Base-by-base conservation (phyloP, 306 rosid genomes). In the Cyamopsis tetragonoloba region DNA sequence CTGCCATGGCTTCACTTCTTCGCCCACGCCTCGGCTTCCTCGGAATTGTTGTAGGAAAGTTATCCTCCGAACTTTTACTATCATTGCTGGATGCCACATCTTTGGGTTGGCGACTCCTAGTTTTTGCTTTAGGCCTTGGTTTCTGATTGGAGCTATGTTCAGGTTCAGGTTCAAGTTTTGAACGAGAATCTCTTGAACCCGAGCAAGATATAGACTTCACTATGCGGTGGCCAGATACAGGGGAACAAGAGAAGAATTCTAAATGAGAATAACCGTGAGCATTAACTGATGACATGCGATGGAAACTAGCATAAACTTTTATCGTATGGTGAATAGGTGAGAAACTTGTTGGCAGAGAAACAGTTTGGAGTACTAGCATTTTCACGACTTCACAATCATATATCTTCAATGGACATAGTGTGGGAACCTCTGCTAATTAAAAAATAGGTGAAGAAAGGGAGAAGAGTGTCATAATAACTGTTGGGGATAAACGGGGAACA, bases 11-110 rank as follows among this genome's bases (percentile, higher is more conserved):
- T 70, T 93, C 96, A 60, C 97, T 93, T 70, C 87, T 80, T 26
- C 91, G 88, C 13, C 97, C 97, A 18, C 86, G 90, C 80, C 86
- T 82, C 1, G 85, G 86, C 85, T 88, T 90, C 78, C 84, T 85
- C 1, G 96, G 90, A 38, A 83, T 82, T 1, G 61, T 79, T 18
- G 61, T 19, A 1, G 91, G 95, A 54, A 75, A 79, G 10, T 3
- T 18, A 71, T 43, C 44, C 1, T 62, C 69, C 5, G 73, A 57
- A 23, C 55, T 65, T 50, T 73, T 56, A 66, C 30, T 76, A 23
- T 23, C 64, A 2, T 64, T 74, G 49, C 50, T 20, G 28, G 74
- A 35, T 28, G 13, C 62, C 44, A 24, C 58, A 13, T 63, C 61
- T 71, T 67, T 76, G 43, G 24, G 68, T 57, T 56, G 46, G 30